Conservation (phyloP, 2,329 filamentous ascomycete species). For the Periconia macrospinosa region DNA sequence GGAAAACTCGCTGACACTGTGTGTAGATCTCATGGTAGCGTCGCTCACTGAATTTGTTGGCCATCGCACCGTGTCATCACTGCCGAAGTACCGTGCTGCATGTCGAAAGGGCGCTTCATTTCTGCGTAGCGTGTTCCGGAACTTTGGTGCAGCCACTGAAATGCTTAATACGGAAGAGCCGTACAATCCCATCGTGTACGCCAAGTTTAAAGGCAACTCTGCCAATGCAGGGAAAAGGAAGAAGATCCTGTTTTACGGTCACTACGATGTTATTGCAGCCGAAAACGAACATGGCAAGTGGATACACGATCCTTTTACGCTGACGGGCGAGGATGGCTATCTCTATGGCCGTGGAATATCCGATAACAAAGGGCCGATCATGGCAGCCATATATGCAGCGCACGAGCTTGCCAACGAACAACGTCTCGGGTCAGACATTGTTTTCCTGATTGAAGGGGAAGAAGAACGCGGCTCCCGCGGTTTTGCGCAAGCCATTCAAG, state of each 20-base stretch:
- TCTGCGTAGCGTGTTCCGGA: constrained; percentile 85
- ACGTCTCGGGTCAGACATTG: constrained; percentile 79
- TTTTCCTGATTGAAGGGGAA: constrained; percentile 95
- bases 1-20: too few relatives aligned
- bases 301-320: constrained; percentile 84
- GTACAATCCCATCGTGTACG: constrained; percentile 91
- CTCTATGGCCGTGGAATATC: constrained; percentile 95
- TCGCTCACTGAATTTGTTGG: constrained; percentile 82
- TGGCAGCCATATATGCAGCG: constrained; percentile 91
- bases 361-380: constrained; percentile 95
- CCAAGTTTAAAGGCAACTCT: constrained; percentile 79
- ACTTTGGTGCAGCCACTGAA: constrained; percentile 78
- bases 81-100: constrained; percentile 83
- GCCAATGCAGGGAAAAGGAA: constrained; percentile 69
- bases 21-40: constrained; percentile 64
- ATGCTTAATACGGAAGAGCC: constrained; percentile 79
- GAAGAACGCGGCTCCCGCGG: constrained; percentile 93
- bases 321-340: constrained; percentile 87
- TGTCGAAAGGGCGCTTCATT: constrained; percentile 92
- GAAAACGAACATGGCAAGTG: constrained; percentile 82
- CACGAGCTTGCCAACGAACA: constrained; percentile 87
- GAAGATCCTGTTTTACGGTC: constrained; percentile 93
- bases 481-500: constrained; percentile 79
- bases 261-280: constrained; percentile 95
- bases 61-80: constrained; percentile 88